These are phyloP conservation scores for Otatea glauca DNA, from an alignment of 176 grass and related monocot species.

Conservation along the genomic window DNA sequence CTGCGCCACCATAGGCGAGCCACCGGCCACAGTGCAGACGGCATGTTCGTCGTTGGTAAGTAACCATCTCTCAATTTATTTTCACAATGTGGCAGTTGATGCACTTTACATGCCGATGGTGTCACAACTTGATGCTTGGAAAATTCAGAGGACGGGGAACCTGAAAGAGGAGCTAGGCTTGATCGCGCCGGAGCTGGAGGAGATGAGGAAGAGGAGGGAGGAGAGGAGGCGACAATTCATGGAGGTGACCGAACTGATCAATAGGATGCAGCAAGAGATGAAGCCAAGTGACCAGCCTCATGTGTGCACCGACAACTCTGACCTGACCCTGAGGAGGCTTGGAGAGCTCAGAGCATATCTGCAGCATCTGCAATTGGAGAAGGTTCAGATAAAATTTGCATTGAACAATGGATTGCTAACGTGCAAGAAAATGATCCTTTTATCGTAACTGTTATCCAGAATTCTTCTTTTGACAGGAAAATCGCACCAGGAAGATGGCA, in stretches of 20 bases:
- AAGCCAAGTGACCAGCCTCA: conserved; percentile 24
- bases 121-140: background rate
- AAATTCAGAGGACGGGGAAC: conserved; percentile 48
- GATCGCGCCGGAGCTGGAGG: conserved; percentile 65
- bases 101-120: too few relatives aligned
- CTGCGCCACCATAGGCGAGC: conserved; percentile 68
- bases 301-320: conserved; percentile 18
- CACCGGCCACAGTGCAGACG: conserved; percentile 14
- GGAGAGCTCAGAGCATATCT: conserved; percentile 60
- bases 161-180: conserved; percentile 70
- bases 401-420: background rate
- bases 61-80: too few relatives aligned
- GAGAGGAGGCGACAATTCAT: conserved; percentile 60
- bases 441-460: background rate
- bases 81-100: background rate
- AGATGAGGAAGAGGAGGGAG: conserved; percentile 55
- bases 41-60: conserved; percentile 30
- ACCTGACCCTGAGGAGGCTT: conserved; percentile 64
- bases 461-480: conserved; percentile 43
- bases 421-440: background rate
- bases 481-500: conserved; percentile 56
- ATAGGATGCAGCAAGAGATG: conserved; percentile 60
- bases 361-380: conserved; percentile 61
- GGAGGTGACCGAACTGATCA: conserved; percentile 54
- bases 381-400: conserved; percentile 48